Conservation (phyloP, 2,329 filamentous ascomycete genomes). For the Colletotrichum tropicicola region DNA sequence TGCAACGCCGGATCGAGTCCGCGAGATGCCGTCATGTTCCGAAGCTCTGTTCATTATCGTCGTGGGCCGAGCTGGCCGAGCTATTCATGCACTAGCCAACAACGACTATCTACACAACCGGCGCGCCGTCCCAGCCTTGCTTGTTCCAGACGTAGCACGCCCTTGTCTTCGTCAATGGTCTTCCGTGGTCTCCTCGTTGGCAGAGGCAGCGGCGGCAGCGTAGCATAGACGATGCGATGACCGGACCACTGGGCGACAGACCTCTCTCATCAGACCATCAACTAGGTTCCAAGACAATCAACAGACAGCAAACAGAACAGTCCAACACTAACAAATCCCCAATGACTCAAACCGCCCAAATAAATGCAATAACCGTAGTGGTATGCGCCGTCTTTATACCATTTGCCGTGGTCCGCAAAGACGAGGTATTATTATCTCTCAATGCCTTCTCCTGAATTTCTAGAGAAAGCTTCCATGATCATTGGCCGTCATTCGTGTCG, state of each 20-base stretch:
- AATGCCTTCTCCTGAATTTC: constrained; percentile 23
- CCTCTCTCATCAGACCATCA: constrained; percentile 16
- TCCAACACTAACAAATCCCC: constrained; percentile 25
- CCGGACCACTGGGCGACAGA: constrained; percentile 11
- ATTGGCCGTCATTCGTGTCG: constrained; percentile 31
- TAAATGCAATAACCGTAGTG: constrained; percentile 29
- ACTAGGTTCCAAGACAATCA: constrained; percentile 23
- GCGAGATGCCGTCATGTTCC: not conserved
- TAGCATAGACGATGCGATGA: not conserved
- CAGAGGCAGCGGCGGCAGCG: not conserved
- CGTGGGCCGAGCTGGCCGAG: not conserved
- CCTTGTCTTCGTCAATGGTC: not conserved
- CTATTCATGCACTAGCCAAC: constrained; percentile 28
- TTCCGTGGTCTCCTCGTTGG: not conserved
- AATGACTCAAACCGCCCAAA: constrained; percentile 28
- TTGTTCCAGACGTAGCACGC: not conserved
- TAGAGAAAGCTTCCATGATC: constrained; percentile 36
- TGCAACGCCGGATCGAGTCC: not conserved
- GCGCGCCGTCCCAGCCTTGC: not conserved
- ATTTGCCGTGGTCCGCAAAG: constrained; percentile 23
- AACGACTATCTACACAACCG: constrained; percentile 23
- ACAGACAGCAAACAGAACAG: constrained; percentile 27
- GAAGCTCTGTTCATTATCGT: constrained; percentile 14
- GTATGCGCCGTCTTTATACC: constrained; percentile 29
- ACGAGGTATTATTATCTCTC: constrained; percentile 28